phyloP scores from a whole-genome alignment of 768 basidiomycete species.

The Leccinum fibrillosum region DNA sequence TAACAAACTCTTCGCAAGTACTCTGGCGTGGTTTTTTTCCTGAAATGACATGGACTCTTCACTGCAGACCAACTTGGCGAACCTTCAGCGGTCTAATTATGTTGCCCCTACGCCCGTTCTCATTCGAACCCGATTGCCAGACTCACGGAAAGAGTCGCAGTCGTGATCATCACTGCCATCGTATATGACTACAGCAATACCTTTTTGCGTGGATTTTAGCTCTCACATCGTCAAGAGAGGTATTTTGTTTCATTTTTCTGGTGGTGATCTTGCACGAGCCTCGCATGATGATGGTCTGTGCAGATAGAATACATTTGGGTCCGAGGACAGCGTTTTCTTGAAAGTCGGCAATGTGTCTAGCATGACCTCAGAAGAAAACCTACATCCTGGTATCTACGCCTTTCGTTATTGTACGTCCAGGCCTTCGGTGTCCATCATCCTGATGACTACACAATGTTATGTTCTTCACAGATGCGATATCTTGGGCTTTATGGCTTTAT shows the following conservation, averaged over 20 bases:
- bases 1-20: too few relatives aligned
- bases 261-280: not conserved
- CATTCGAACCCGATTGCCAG: not conserved
- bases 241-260: not conserved
- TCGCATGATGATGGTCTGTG: too few relatives aligned
- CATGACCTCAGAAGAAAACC: not conserved
- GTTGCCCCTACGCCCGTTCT: not conserved
- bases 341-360: not conserved
- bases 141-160: not conserved
- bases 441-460: not conserved
- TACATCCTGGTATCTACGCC: slow-evolving; percentile 10
- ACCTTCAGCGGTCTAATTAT: not conserved
- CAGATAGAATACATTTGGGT: slow-evolving; percentile 19
- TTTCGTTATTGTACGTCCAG: slow-evolving; percentile 6
- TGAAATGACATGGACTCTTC: not conserved
- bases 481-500: not conserved
- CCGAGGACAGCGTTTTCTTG: not conserved
- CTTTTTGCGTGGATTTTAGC: not conserved
- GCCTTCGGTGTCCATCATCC: not conserved
- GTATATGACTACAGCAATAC: not conserved
- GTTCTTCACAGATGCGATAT: not conserved
- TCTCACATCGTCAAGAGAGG: slow-evolving; percentile 9
- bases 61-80: not conserved
- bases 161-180: not conserved
- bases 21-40: too few relatives aligned